These are phyloP conservation scores for Lachnellula cervina DNA, from an alignment of 2,329 filamentous ascomycete genomes.

Conservation along the genomic window DNA sequence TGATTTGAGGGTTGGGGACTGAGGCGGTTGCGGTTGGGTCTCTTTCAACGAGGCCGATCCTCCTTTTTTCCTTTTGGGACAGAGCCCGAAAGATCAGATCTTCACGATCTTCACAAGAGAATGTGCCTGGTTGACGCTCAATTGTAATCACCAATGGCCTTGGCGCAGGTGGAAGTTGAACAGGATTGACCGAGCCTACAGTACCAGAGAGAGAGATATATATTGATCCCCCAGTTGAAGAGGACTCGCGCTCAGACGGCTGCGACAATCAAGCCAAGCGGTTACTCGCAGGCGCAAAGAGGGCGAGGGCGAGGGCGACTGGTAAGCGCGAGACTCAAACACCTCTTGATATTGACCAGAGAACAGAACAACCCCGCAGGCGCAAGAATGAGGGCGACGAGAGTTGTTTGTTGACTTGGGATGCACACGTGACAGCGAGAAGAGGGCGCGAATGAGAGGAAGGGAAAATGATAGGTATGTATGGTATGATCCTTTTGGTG, in stretches of 20 bases:
- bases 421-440: constrained; percentile 1
- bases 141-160: constrained; percentile 15
- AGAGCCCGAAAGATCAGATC: constrained; percentile 22
- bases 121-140: constrained; percentile 15
- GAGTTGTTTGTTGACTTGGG: neutral
- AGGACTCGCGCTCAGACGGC: constrained; percentile 18
- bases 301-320: neutral
- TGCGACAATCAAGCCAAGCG: neutral
- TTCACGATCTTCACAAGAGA: constrained; percentile 15
- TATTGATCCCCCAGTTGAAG: neutral
- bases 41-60: constrained; percentile 15
- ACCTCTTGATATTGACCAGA: constrained; percentile 17
- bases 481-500: neutral
- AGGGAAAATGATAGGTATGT: neutral
- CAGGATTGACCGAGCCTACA: neutral
- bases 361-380: constrained; percentile 16
- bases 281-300: neutral
- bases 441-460: neutral
- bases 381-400: neutral
- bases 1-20: neutral
- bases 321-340: constrained; percentile 14
- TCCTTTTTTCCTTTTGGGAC: constrained; percentile 4
- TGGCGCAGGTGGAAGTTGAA: constrained; percentile 1
- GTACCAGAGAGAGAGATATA: neutral
- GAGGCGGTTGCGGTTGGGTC: constrained; percentile 12